Evolutionary conservation across 1,284 basidiomycete species (phyloP).

Genomic region (Fomitopsis schrenkii): DNA sequence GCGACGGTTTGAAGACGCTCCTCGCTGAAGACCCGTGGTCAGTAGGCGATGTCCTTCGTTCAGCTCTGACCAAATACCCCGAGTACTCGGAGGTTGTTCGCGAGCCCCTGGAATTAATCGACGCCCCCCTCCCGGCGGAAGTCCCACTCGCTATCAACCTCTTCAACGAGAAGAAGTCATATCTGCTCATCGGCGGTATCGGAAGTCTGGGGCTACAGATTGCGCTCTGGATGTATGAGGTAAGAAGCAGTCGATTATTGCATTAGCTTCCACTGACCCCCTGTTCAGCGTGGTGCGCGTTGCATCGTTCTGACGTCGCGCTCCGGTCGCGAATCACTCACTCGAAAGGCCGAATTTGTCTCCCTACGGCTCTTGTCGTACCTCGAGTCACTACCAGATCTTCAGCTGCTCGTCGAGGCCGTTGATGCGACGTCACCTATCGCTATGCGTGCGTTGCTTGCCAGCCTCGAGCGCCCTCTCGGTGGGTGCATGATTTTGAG

Average conservation of each 20-base stretch:
- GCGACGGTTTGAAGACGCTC: slow-evolving; percentile 5
- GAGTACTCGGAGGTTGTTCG: neutral
- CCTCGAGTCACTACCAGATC: slow-evolving; percentile 25
- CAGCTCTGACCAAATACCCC: neutral
- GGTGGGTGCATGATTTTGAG: slow-evolving; percentile 36
- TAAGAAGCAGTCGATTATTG: slow-evolving; percentile 8
- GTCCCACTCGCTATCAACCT: neutral
- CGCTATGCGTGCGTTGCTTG: slow-evolving; percentile 18
- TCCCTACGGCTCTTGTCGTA: slow-evolving; percentile 27
- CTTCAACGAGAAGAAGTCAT: slow-evolving; percentile 13
- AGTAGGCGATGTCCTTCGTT: slow-evolving; percentile 8
- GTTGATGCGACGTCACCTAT: slow-evolving; percentile 25
- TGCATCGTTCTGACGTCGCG: slow-evolving; percentile 36
- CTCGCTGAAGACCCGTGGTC: slow-evolving; percentile 11
- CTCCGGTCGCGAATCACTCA: slow-evolving; percentile 24
- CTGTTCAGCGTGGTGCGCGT: slow-evolving; percentile 32
- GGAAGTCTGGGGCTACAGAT: slow-evolving; percentile 28
- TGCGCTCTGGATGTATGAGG: slow-evolving; percentile 38
- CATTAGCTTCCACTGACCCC: neutral
- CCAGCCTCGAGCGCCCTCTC: slow-evolving; percentile 18
- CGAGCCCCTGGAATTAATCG: neutral
- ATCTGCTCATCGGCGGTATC: slow-evolving; percentile 21
- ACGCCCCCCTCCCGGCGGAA: neutral
- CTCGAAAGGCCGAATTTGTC: slow-evolving; percentile 17
- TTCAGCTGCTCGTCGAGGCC: slow-evolving; percentile 25